These are phyloP conservation scores for Pythium aristosporum DNA, from an alignment of 352 stramenopile species.

Conservation along the genomic window DNA sequence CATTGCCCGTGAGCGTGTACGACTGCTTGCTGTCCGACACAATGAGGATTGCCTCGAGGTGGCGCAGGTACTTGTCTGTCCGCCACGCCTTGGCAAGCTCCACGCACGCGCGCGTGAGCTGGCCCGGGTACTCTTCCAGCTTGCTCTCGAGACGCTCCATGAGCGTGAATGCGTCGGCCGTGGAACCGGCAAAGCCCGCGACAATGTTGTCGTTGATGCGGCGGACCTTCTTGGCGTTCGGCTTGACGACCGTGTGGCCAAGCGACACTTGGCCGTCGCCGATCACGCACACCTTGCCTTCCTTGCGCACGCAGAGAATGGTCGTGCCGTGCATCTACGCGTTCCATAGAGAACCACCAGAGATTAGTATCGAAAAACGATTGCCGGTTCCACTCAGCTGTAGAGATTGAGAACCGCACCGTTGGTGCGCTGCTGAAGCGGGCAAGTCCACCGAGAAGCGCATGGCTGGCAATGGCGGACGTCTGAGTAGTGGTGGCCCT, in stretches of 20 bases:
- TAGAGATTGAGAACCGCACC: conserved; percentile 25
- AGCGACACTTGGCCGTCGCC: conserved; percentile 98
- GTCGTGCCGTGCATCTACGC: conserved; percentile 94
- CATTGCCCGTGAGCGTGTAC: conserved; percentile 98
- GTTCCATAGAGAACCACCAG: not conserved
- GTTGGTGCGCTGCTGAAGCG: conserved; percentile 58
- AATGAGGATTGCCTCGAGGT: conserved; percentile 93
- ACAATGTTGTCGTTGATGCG: conserved; percentile 94
- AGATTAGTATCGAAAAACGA: not conserved
- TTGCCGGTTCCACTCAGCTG: not conserved
- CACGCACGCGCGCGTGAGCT: conserved; percentile 96
- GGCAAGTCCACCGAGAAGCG: conserved; percentile 26
- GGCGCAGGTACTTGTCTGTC: conserved; percentile 98
- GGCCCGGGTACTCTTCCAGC: conserved; percentile 97
- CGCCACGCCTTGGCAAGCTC: conserved; percentile 99
- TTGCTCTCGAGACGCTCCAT: conserved; percentile 98
- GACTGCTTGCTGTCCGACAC: conserved; percentile 95
- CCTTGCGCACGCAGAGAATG: conserved; percentile 98
- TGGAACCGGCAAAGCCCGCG: conserved; percentile 96
- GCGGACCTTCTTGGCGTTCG: conserved; percentile 98
- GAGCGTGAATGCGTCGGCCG: conserved; percentile 97
- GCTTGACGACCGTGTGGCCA: conserved; percentile 95
- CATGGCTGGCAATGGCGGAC: conserved; percentile 21
- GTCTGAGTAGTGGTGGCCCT: conserved; percentile 16
- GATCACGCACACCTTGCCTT: conserved; percentile 97